Base-by-base conservation (phyloP, 1,284 basidiomycete genomes). In the Ceratobasidium sp. region DNA sequence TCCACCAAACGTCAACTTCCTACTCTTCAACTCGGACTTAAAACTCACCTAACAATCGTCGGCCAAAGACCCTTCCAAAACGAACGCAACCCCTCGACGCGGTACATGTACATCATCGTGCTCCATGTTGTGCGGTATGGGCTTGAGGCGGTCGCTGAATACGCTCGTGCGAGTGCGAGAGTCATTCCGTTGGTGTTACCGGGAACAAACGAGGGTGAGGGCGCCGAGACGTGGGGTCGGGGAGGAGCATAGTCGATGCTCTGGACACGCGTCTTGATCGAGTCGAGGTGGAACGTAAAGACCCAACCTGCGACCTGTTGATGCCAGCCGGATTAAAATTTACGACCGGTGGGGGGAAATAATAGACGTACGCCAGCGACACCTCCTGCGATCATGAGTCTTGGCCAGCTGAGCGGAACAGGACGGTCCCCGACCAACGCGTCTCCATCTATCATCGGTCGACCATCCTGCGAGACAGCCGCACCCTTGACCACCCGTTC, bases 241-340 rank as follows among this genome's bases (percentile, higher is more conserved):
- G 61, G 74, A 63, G 53, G 19, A 9, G 74, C 74, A 5, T 77
- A 56, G 63, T 80, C 61, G 73, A 76, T 58, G 37, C 87, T 87
- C 81, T 96, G 94, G 79, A 95, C 88, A 1, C 93, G 88, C 6
- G 94, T 95, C 83, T 96, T 96, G 77, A 95, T 85, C 5, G 95
- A 91, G 79, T 96, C 94, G 73, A 95, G 84, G 0, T 92, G 92
- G 82, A 96, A 95, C 0, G 93, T 95, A 0, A 84, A 85, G 0
- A 88, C 46, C 91, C 91, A 93, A 2, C 90, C 90, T 19, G 85
- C 85, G 27, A 90, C 41, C 69, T 73, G 39, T 6, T 8, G 37
- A 39, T 7, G 51, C 41, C 24, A 58, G 41, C 16, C 6, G 14
- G 31, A 24, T 39, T 11, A 54, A 29, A 9, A 14, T 5, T 34